Conservation (phyloP, 1,284 basidiomycete genomes). For the Tilletiopsis washingtonensis region DNA sequence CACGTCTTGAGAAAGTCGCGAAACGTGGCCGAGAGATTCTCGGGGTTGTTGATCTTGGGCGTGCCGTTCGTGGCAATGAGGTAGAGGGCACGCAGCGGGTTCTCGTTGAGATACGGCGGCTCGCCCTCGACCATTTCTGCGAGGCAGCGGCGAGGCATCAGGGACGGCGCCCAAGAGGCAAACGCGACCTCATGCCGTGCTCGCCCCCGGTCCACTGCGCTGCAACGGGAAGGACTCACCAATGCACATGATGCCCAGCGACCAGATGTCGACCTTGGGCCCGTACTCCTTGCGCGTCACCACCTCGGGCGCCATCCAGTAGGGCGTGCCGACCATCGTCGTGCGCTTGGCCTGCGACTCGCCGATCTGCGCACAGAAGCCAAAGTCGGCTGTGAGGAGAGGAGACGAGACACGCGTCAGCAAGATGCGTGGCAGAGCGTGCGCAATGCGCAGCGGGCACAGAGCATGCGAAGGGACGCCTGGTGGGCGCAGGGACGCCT, state of each 20-base stretch:
- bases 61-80: constrained; percentile 94
- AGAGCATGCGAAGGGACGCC: not conserved
- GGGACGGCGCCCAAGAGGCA: too few species aligned
- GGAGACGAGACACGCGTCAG: constrained; percentile 1
- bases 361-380: constrained; percentile 95
- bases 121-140: constrained; percentile 66
- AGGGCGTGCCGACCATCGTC: constrained; percentile 99
- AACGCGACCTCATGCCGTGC: too few species aligned
- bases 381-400: constrained; percentile 73
- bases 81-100: constrained; percentile 92
- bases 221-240: too few species aligned
- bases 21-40: constrained; percentile 77
- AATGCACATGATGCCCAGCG: constrained; percentile 96
- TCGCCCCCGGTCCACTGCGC: too few species aligned
- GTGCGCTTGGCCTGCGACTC: constrained; percentile 87
- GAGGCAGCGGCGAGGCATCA: not conserved
- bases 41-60: constrained; percentile 92
- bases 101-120: constrained; percentile 94
- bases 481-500: not conserved
- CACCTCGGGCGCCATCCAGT: constrained; percentile 99
- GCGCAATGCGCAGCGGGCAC: not conserved
- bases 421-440: too few species aligned
- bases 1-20: constrained; percentile 80
- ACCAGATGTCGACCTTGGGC: constrained; percentile 98
- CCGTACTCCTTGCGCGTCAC: constrained; percentile 98